Conservation (phyloP, 345 rosid genomes). For the Brassica rapa region DNA sequence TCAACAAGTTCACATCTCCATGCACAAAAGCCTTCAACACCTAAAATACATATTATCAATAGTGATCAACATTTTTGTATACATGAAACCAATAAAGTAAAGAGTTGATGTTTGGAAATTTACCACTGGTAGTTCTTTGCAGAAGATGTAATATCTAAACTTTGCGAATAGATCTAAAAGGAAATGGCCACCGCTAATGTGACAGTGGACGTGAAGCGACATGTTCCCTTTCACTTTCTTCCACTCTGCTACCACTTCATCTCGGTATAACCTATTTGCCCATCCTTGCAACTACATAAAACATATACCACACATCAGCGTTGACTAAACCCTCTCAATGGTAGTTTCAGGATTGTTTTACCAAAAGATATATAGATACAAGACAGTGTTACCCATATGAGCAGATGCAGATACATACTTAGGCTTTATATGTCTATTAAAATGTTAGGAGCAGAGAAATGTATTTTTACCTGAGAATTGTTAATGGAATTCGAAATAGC, state of each 20-base stretch:
- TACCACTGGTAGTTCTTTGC: conserved; percentile 96
- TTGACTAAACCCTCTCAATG: not conserved
- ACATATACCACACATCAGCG: not conserved
- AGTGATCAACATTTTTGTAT: not conserved
- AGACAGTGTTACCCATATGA: not conserved
- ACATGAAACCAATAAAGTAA: not conserved
- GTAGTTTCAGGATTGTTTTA: not conserved
- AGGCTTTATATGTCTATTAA: not conserved
- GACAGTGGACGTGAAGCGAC: conserved; percentile 98
- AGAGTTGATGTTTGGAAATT: not conserved
- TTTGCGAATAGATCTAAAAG: conserved; percentile 66
- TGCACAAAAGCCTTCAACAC: conserved; percentile 86
- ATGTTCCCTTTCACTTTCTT: conserved; percentile 88
- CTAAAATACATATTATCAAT: conserved; percentile 29
- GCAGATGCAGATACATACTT: not conserved
- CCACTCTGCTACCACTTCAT: conserved; percentile 98
- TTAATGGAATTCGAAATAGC: conserved; percentile 89
- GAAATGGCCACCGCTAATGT: conserved; percentile 95
- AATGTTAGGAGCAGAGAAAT: not conserved
- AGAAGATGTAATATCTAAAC: conserved; percentile 85
- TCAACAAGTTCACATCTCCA: conserved; percentile 79
- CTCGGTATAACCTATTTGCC: conserved; percentile 81
- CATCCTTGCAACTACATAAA: conserved; percentile 85
- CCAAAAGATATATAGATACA: not conserved
- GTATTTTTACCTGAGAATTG: conserved; percentile 74